These are phyloP conservation scores for Rhododendron molle DNA, from an alignment of 148 eudicot species.

Conservation along the genomic window DNA sequence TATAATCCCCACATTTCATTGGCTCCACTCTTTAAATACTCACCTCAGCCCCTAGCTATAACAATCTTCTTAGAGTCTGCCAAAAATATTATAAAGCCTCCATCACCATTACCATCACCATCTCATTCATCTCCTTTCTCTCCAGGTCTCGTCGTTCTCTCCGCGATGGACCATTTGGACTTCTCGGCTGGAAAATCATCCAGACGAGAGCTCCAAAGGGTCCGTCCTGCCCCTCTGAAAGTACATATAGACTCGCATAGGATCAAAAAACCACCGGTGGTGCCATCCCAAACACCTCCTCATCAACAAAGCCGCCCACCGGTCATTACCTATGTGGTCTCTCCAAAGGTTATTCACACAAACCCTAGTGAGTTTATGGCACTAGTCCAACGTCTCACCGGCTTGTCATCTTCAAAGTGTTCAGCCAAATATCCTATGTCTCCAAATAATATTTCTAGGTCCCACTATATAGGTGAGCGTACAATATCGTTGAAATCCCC, in stretches of 20 bases:
- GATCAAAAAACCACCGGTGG: constrained; percentile 68
- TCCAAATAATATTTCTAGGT: background rate
- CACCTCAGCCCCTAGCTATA: background rate
- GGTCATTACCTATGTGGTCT: constrained; percentile 78
- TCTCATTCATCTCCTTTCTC: background rate
- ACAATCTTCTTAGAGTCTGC: background rate
- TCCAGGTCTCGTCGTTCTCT: background rate
- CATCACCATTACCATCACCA: background rate
- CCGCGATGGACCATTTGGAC: constrained; percentile 22
- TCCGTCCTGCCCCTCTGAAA: constrained; percentile 67
- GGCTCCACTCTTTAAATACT: background rate
- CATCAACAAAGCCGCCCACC: constrained; percentile 45
- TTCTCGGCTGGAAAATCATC: constrained; percentile 40
- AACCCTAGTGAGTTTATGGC: constrained; percentile 81
- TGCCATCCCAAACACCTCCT: constrained; percentile 33
- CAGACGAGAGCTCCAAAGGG: constrained; percentile 68
- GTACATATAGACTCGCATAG: constrained; percentile 78
- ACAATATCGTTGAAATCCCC: constrained; percentile 36
- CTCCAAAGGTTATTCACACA: constrained; percentile 85
- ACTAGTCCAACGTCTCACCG: constrained; percentile 82
- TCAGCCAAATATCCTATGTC: background rate
- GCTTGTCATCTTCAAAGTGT: constrained; percentile 22
- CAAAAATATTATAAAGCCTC: background rate
- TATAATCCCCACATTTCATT: background rate
- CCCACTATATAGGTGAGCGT: constrained; percentile 9